Conservation (phyloP, 2,329 filamentous ascomycete genomes). For the Raffaelea albimanens region DNA sequence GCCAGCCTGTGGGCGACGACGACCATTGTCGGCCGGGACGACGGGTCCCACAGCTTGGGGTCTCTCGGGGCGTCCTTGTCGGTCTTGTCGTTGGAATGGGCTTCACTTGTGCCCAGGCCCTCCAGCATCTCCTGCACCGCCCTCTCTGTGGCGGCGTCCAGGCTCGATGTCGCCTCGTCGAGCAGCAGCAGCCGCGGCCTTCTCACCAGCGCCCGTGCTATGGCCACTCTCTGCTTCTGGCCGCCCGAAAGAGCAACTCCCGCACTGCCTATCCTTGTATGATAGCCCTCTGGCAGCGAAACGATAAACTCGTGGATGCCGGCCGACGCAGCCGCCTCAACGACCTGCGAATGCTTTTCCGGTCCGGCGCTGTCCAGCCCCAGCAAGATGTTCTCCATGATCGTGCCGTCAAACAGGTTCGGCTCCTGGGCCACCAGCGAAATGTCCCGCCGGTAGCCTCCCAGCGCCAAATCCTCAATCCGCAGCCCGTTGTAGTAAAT, state of each 20-base stretch:
- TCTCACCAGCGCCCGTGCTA: slow-evolving; percentile 44
- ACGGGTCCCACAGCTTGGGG: no score
- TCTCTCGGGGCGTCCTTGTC: no score
- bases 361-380: slow-evolving; percentile 14
- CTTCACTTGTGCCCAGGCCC: slow-evolving; percentile 42
- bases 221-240: slow-evolving; percentile 45
- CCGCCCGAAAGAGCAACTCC: slow-evolving; percentile 53
- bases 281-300: slow-evolving; percentile 57
- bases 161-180: slow-evolving; percentile 49
- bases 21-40: slow-evolving; percentile 61
- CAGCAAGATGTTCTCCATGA: slow-evolving; percentile 22
- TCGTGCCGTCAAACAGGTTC: slow-evolving; percentile 43
- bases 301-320: slow-evolving; percentile 64
- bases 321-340: slow-evolving; percentile 25
- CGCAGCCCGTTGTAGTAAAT: slow-evolving; percentile 48
- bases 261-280: slow-evolving; percentile 56
- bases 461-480: slow-evolving; percentile 40
- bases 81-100: no score
- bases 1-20: slow-evolving; percentile 86
- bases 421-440: slow-evolving; percentile 52
- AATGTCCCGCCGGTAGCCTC: slow-evolving; percentile 40
- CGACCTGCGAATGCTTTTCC: background rate
- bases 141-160: slow-evolving; percentile 52
- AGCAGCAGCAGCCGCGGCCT: slow-evolving; percentile 43
- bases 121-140: slow-evolving; percentile 60